These are phyloP conservation scores for Marchantia paleacea DNA, from an alignment of 225 moss, liverwort and hornwort species.

Conservation along the genomic window DNA sequence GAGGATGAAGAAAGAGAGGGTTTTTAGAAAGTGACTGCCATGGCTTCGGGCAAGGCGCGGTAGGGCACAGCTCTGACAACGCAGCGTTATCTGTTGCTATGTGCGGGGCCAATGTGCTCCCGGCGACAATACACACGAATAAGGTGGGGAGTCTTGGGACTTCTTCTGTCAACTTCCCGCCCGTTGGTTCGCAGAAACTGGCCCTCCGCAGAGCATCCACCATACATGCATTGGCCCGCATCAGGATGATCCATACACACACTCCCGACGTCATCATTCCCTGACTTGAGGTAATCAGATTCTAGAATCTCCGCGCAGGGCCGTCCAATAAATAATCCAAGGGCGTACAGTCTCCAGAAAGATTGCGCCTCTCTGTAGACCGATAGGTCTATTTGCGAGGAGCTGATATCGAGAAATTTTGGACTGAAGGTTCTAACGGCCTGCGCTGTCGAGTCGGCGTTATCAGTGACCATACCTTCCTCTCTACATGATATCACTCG, in stretches of 20 bases:
- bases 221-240: neutral
- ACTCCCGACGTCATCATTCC: neutral
- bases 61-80: neutral
- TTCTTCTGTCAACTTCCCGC: neutral
- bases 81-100: neutral
- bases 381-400: neutral
- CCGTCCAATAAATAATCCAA: neutral
- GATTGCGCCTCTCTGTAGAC: neutral
- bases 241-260: neutral
- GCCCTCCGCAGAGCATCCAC: neutral
- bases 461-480: neutral
- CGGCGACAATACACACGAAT: neutral
- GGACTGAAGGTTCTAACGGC: neutral
- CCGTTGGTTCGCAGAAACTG: neutral
- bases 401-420: neutral
- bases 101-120: neutral
- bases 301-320: neutral
- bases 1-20: neutral
- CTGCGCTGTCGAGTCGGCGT: neutral
- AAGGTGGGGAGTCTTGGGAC: neutral
- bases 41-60: neutral
- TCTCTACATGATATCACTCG: neutral
- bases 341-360: neutral
- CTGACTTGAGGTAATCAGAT: neutral
- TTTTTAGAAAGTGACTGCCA: neutral